Evolutionary conservation across 2,329 filamentous ascomycete species (phyloP), one percentile per base, ranked within the genome.

Genomic region (Thielaviopsis euricoi): DNA sequence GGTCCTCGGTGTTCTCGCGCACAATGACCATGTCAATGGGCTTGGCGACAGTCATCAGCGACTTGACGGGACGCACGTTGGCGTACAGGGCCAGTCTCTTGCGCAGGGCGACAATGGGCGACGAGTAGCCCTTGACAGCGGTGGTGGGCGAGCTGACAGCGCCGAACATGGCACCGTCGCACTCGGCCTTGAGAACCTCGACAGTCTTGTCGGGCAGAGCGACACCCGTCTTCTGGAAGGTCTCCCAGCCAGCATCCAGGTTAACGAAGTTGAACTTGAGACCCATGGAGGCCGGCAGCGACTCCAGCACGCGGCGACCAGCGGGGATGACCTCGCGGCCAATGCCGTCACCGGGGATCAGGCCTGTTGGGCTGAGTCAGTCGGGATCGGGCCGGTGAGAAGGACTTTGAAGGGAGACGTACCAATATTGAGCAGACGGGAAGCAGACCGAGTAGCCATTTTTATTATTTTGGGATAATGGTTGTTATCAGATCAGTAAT

Each of bases 321-420:
- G 93, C 87, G 64, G 93, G 93, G 72, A 98, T 97, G 71, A 98
- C 93, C 75, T 98, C 93, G 70, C 88, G 88, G 73, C 93, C 93
- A 74, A 98, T 98, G 73, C 93, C 93, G 74, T 98, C 93, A 68
- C 93, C 93, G 66, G 93, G 87, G 70, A 98, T 97, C 66, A 97
- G 87, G 71, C 90, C 90, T 95, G 64, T 52, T 15, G 25, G 17
- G 43, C 29, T 50, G 58, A 19, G 40, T 46, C 6, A 26, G 43
- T 51, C 48, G 48, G 48, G 46, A 5, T 51, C 48, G 29, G 37
- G 10, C 25, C 21, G 21, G 19, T 19, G 25, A 33, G 23, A 52
- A 25, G 26, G n/a, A 23, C 15, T 17, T 29, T 23, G 15, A 19
- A 56, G 52, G 40, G 51, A 58, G 66, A 68, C 73, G 70, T 69